Conservation (phyloP, 495 filamentous ascomycete genomes). For the Rostrohypoxylon terebratum region DNA sequence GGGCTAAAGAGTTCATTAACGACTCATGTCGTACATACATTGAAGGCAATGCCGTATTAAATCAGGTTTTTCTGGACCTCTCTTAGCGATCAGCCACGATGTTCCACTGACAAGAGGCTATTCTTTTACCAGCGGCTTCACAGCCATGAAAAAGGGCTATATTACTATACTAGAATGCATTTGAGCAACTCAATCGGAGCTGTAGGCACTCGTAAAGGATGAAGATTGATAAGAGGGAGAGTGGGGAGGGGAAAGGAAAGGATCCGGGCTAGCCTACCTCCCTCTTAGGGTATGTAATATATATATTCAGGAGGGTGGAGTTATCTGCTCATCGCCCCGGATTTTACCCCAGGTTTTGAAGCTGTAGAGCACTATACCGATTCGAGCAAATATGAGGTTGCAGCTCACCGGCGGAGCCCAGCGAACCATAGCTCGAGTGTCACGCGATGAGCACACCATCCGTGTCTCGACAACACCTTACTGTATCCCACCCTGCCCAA, state of each 20-base stretch:
- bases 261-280: constrained; percentile 18
- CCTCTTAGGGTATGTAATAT: constrained; percentile 20
- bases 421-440: constrained; percentile 43
- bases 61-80: constrained; percentile 38
- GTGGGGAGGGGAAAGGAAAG: constrained; percentile 1
- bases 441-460: constrained; percentile 47
- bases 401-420: constrained; percentile 43
- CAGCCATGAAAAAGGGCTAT: not conserved
- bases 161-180: not conserved
- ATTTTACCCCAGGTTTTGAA: constrained; percentile 49
- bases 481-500: constrained; percentile 39
- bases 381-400: constrained; percentile 45
- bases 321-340: constrained; percentile 34
- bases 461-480: constrained; percentile 40
- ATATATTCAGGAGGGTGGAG: constrained; percentile 37
- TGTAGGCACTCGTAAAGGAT: not conserved
- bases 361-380: constrained; percentile 29
- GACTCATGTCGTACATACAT: constrained; percentile 40
- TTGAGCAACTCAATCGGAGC: not conserved
- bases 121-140: not conserved
- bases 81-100: constrained; percentile 20
- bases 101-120: not conserved
- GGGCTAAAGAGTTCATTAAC: constrained; percentile 29
- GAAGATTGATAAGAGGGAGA: not conserved
- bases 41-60: constrained; percentile 42